Conservation (phyloP, 2,329 filamentous ascomycete genomes). For the Xylaria sp. region DNA sequence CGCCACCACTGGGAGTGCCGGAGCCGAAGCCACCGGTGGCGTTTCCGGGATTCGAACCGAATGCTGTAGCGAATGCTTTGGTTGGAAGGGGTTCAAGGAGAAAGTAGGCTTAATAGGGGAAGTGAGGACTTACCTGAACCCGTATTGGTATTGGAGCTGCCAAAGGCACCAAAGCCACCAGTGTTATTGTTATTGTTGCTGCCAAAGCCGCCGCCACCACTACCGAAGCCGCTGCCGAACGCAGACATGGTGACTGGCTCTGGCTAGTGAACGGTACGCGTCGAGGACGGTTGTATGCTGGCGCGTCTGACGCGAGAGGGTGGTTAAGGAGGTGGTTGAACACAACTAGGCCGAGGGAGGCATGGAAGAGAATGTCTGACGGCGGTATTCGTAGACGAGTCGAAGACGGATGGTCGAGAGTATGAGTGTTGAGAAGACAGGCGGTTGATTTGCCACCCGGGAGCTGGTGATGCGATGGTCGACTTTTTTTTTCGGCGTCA, state of each 20-base stretch:
- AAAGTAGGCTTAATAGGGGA: slow-evolving; percentile 34
- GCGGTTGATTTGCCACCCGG: slow-evolving; percentile 20
- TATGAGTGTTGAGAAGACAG: slow-evolving; percentile 3
- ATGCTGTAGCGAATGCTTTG: slow-evolving; percentile 43
- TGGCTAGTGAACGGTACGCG: slow-evolving; percentile 30
- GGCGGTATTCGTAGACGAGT: slow-evolving; percentile 22
- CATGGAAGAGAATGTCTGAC: slow-evolving; percentile 42
- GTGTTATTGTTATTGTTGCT: slow-evolving; percentile 64
- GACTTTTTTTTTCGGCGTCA: slow-evolving; percentile 28
- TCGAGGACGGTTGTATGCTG: slow-evolving; percentile 34
- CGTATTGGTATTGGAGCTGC: slow-evolving; percentile 54
- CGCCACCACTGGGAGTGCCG: slow-evolving; percentile 47
- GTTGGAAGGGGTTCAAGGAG: slow-evolving; percentile 16
- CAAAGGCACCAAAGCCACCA: slow-evolving; percentile 68
- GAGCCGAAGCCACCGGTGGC: slow-evolving; percentile 48
- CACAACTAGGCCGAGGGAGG: slow-evolving; percentile 40
- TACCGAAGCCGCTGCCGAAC: slow-evolving; percentile 63
- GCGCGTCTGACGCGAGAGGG: slow-evolving; percentile 49
- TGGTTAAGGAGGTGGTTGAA: slow-evolving; percentile 32
- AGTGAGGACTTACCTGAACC: slow-evolving; percentile 62
- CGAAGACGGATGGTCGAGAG: slow-evolving; percentile 15
- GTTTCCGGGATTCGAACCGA: slow-evolving; percentile 41
- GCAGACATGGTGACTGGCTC: slow-evolving; percentile 58
- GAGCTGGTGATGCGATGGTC: slow-evolving; percentile 2
- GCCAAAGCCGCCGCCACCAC: slow-evolving; percentile 62